Base-by-base conservation (phyloP, 75 land plant genomes). In the Isoetes taiwanensis region DNA sequence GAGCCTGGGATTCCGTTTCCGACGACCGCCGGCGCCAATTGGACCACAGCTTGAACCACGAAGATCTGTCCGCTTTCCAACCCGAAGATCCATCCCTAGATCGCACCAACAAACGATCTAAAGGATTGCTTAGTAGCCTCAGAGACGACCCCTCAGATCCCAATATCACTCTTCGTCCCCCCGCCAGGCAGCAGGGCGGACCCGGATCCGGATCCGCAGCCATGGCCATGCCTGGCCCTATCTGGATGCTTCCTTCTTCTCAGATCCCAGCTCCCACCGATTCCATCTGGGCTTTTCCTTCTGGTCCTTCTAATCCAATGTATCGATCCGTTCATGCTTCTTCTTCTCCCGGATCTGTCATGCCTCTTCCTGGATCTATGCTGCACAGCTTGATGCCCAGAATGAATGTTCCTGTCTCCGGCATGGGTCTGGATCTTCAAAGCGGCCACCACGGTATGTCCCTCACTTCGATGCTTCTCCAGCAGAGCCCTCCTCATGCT, bases 341-440 rank as follows among this genome's bases (percentile, higher is more conserved):
- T 14, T 9, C 38, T 9, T 37, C 38, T 9, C 38, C 11, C 38
- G 14, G 38, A 9, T 14, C 38, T 9, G 14, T 37, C 11, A 37
- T 37, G 38, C 38, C 38, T 9, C 50, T 46, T 19, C 6, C 50
- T 19, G 50, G 50, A 23, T 46, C 50, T n/a, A 23, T 6, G 6
- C 19, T 46, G 16, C 50, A 16, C n/a, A 23, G 50, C 50, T 6
- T 19, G 8, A 23, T 46, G 16, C 16, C 50, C 5, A 46, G 16
- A 5, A 46, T 46, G 50, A 16, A 16, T 6, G 4, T 19, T 19
- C 16, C 25, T 19, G 25, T 46, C 12, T 23, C 50, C 12, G 50
- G 50, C 50, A n/a, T n/a, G n/a, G n/a, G n/a, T n/a, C 19, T 46
- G 12, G 50, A 46, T n/a, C 16, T 46, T 3, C 50, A 46, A n/a